A percentile compares a stretch with the other conserved stretches of the same genome.
Conservation (phyloP, 192 early-diverging fungal genomes). For the Radiomyces spectabilis region DNA sequence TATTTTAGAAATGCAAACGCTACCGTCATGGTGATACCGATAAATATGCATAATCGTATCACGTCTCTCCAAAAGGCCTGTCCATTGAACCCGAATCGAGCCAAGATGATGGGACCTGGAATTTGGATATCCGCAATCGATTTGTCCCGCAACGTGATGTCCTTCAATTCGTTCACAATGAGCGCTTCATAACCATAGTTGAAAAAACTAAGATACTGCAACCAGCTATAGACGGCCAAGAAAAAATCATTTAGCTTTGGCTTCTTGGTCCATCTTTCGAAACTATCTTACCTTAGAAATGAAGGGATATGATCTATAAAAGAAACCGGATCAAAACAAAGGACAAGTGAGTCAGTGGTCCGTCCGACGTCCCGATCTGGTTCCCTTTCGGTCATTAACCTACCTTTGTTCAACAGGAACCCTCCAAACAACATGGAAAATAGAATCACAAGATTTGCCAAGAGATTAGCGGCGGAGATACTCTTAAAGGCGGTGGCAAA, state of each 20-base stretch:
- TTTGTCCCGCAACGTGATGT: constrained; percentile 23
- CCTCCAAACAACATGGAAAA: constrained; percentile 78
- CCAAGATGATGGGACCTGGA: constrained; percentile 25
- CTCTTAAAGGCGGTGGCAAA: constrained; percentile 49
- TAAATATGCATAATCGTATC: neutral
- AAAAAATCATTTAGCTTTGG: neutral
- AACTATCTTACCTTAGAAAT: constrained; percentile 16
- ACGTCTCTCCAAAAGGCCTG: constrained; percentile 29
- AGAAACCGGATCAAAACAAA: neutral
- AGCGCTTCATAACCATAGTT: constrained; percentile 69
- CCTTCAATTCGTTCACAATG: constrained; percentile 53
- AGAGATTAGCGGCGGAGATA: constrained; percentile 51
- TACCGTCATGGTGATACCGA: constrained; percentile 1
- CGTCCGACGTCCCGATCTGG: too few species aligned
- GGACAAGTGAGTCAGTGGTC: too few species aligned
- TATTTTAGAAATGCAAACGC: constrained; percentile 24
- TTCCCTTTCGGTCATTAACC: constrained; percentile 4
- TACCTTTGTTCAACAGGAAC: constrained; percentile 62
- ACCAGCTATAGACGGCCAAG: constrained; percentile 48
- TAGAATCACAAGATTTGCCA: constrained; percentile 54
- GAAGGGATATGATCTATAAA: constrained; percentile 24
- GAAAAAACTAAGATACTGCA: constrained; percentile 68
- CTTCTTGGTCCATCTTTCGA: neutral
- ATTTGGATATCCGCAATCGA: constrained; percentile 30
- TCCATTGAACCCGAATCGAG: constrained; percentile 28